Conservation (phyloP, 2,329 filamentous ascomycete genomes). For the Coniella vitis region DNA sequence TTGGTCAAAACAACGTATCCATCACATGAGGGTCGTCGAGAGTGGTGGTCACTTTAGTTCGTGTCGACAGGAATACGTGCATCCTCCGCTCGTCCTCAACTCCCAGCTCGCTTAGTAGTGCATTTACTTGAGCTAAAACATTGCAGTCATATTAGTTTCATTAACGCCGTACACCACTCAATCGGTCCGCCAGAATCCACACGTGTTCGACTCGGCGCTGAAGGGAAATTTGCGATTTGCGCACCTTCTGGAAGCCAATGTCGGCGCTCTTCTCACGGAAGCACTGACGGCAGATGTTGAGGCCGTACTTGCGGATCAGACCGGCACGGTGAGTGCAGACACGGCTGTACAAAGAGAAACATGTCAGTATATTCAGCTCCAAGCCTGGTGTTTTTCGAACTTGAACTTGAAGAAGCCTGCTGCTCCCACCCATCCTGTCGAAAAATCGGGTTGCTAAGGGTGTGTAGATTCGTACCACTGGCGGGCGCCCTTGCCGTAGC, state of each 20-base stretch:
- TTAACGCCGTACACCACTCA: too few species aligned
- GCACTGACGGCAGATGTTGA: conserved; percentile 80
- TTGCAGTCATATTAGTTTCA: background rate
- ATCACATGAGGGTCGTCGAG: conserved; percentile 12
- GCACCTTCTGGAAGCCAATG: conserved; percentile 68
- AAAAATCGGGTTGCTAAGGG: conserved; percentile 1
- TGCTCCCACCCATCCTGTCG: background rate
- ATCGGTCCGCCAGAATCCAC: background rate
- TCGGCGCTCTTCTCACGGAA: conserved; percentile 68
- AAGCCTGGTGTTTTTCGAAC: conserved; percentile 18
- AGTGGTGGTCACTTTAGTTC: conserved; percentile 3
- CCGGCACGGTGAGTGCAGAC: conserved; percentile 89
- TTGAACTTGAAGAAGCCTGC: conserved; percentile 5
- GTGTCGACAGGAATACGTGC: conserved; percentile 11
- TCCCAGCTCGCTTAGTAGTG: conserved; percentile 3
- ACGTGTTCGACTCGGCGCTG: background rate
- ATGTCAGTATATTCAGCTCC: conserved; percentile 17
- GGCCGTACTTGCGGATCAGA: conserved; percentile 99
- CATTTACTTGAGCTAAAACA: conserved; percentile 15
- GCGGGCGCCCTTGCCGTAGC: conserved; percentile 94
- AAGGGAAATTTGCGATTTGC: conserved; percentile 16
- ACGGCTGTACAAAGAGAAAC: conserved; percentile 39
- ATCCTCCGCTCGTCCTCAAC: conserved; percentile 3
- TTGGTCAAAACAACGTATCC: conserved; percentile 10
- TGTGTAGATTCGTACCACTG: conserved; percentile 63